Evolutionary conservation across 1,284 basidiomycete species (phyloP).

Genomic region (Apiotrichum brassicae): DNA sequence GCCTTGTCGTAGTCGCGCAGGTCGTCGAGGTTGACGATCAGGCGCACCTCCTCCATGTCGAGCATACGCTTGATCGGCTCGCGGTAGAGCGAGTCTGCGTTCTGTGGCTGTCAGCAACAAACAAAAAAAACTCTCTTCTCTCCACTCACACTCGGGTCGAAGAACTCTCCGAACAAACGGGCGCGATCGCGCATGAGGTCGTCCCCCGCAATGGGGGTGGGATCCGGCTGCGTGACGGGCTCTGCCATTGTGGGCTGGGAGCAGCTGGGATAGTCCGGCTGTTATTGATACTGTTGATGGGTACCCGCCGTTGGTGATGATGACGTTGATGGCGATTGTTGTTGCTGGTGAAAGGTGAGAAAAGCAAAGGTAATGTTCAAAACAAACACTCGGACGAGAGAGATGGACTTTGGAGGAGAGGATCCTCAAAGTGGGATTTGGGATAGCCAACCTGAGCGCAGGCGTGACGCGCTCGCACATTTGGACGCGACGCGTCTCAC

Average conservation of each 20-base stretch:
- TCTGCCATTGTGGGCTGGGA: conserved; percentile 29
- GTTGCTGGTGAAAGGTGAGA: no score
- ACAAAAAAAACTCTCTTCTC: conserved; percentile 33
- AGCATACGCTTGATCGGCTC: conserved; percentile 82
- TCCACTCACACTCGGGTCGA: conserved; percentile 64
- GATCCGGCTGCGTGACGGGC: conserved; percentile 32
- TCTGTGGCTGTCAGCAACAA: conserved; percentile 26
- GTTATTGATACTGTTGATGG: background rate
- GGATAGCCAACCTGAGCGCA: no score
- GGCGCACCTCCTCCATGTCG: conserved; percentile 72
- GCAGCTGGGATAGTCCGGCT: background rate
- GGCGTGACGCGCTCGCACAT: no score
- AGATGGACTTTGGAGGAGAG: no score
- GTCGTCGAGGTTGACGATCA: conserved; percentile 95
- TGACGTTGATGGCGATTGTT: no score
- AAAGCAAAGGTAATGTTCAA: no score
- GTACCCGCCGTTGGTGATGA: background rate
- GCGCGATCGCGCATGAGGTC: conserved; percentile 67
- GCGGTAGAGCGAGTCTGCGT: conserved; percentile 65
- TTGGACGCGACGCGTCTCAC: background rate
- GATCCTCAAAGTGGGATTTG: no score
- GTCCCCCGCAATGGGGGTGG: conserved; percentile 50
- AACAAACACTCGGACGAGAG: no score
- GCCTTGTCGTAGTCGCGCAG: conserved; percentile 87
- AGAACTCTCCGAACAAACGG: conserved; percentile 79